Conservation (phyloP, 2,329 filamentous ascomycete genomes). For the Xylaria multiplex region DNA sequence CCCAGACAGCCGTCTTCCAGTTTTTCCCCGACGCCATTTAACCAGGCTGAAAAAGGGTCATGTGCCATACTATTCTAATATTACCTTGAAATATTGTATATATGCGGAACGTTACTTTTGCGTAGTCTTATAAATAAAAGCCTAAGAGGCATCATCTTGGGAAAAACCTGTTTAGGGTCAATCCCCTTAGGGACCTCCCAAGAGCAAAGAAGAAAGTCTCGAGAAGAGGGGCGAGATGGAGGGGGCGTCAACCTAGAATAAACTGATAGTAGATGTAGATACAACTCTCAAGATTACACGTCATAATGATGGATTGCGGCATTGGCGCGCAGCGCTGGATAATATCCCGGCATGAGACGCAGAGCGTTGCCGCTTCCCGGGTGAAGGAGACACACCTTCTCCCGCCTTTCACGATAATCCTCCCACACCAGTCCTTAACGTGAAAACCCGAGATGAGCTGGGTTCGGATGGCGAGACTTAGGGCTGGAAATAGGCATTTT, state of each 20-base stretch:
- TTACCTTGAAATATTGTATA: conserved; percentile 12
- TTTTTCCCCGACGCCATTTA: conserved; percentile 1
- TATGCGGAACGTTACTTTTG: conserved; percentile 1
- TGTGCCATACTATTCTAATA: background rate
- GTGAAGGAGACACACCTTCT: conserved; percentile 17
- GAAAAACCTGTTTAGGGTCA: conserved; percentile 16
- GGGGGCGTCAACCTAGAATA: conserved; percentile 27
- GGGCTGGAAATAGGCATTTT: background rate
- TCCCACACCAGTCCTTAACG: background rate
- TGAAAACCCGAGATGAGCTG: conserved; percentile 3
- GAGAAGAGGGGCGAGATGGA: background rate
- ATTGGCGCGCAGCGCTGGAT: conserved; percentile 18
- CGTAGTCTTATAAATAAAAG: conserved; percentile 13
- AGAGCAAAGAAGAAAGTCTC: background rate
- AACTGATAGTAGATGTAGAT: conserved; percentile 1
- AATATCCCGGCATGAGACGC: conserved; percentile 34
- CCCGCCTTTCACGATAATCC: conserved; percentile 4
- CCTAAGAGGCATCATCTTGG: conserved; percentile 7
- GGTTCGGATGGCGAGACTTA: conserved; percentile 4
- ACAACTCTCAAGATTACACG: background rate
- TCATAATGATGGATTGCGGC: conserved; percentile 3
- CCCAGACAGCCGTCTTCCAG: background rate
- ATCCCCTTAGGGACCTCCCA: background rate
- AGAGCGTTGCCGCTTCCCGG: conserved; percentile 27
- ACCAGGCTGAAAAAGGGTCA: conserved; percentile 15